A percentile compares a stretch with the other conserved stretches of the same genome.
Conservation (phyloP, 768 basidiomycete genomes). For the Hericium alpestre region DNA sequence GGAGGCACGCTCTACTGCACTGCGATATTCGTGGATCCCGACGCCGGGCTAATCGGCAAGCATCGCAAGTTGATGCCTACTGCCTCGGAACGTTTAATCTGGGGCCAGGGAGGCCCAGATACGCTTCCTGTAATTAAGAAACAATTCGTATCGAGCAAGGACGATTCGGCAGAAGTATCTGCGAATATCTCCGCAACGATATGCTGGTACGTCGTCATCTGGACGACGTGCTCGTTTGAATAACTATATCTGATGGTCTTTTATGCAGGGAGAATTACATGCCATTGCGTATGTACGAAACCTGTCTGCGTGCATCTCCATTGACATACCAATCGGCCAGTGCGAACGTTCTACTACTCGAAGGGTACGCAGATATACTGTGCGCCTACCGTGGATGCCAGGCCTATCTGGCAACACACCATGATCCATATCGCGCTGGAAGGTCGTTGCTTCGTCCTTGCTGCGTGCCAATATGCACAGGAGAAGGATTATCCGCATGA, state of each 20-base stretch:
- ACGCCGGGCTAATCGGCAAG: conserved; percentile 37
- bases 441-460: conserved; percentile 59
- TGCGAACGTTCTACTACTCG: conserved; percentile 50
- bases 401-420: conserved; percentile 43
- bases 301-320: neutral
- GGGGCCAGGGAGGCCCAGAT: conserved; percentile 49
- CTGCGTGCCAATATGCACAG: conserved; percentile 49
- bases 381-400: conserved; percentile 54
- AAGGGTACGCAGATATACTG: conserved; percentile 52
- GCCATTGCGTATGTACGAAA: conserved; percentile 39
- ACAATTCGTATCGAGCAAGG: conserved; percentile 22
- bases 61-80: conserved; percentile 60
- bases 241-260: neutral
- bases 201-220: conserved; percentile 35
- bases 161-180: conserved; percentile 15
- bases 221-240: neutral
- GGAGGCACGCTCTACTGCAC: conserved; percentile 56
- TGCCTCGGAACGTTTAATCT: conserved; percentile 46
- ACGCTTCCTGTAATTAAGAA: conserved; percentile 40
- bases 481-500: conserved; percentile 42
- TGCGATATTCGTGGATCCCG: conserved; percentile 43
- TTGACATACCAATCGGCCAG: conserved; percentile 19
- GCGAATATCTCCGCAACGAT: conserved; percentile 46
- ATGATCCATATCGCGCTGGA: conserved; percentile 59
- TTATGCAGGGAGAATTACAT: conserved; percentile 58